A percentile compares a stretch with the other conserved stretches of the same genome.
Evolutionary conservation across 768 basidiomycete species (phyloP).

Genomic region (Amanita exitialis): DNA sequence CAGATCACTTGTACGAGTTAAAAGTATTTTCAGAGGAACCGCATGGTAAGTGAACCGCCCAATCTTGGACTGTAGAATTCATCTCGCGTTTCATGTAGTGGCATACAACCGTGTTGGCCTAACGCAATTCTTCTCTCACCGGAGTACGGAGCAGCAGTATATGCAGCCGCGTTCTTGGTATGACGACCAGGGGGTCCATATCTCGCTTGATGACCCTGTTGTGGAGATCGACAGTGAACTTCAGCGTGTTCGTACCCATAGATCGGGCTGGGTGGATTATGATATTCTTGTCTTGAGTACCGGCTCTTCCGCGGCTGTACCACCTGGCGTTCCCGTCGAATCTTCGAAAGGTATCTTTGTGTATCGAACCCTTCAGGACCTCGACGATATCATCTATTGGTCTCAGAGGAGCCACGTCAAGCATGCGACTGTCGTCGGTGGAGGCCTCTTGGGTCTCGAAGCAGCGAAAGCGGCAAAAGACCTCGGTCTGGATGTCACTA

Average conservation of each 20-base stretch:
- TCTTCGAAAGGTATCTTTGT: conserved; percentile 52
- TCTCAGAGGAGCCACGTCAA: conserved; percentile 34
- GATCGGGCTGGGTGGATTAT: conserved; percentile 35
- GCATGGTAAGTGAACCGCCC: neutral
- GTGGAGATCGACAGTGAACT: neutral
- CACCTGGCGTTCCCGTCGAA: conserved; percentile 40
- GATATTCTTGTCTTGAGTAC: conserved; percentile 62
- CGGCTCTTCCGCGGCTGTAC: conserved; percentile 56
- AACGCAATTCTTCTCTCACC: conserved; percentile 5
- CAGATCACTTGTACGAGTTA: neutral
- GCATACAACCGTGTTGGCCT: conserved; percentile 6
- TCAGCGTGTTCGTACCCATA: neutral
- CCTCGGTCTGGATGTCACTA: conserved; percentile 24
- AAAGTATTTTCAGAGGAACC: conserved; percentile 2
- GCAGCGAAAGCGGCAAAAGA: conserved; percentile 68
- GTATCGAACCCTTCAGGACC: conserved; percentile 62
- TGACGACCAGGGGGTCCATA: neutral
- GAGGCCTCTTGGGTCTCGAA: conserved; percentile 64
- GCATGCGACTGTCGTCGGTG: conserved; percentile 51
- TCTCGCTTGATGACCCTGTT: conserved; percentile 1
- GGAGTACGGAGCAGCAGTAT: neutral
- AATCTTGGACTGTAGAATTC: neutral
- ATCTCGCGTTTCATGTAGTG: neutral
- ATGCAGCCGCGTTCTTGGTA: conserved; percentile 4
- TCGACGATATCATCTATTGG: conserved; percentile 55